Percentiles rank a stretch among this genome's conserved stretches.
Conservation (phyloP, 352 stramenopile species). For the Plasmopara muralis region DNA sequence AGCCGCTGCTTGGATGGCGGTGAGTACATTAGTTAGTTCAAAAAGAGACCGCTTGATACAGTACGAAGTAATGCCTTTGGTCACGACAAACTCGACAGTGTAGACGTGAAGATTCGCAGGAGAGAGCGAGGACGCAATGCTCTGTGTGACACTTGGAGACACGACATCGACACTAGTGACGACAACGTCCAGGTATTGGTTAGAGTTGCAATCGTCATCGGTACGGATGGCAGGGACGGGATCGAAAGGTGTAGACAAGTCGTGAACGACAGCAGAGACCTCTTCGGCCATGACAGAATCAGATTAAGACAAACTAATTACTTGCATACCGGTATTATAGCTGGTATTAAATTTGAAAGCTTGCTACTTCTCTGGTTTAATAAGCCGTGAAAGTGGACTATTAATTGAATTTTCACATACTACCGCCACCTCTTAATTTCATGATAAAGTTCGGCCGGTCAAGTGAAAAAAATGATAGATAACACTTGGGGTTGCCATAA, state of each 20-base stretch:
- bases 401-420: no score
- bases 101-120: slow-evolving; percentile 30
- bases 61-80: slow-evolving; percentile 41
- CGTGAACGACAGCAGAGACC: slow-evolving; percentile 1
- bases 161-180: slow-evolving; percentile 54
- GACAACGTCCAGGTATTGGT: slow-evolving; percentile 49
- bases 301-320: not conserved
- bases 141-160: slow-evolving; percentile 27
- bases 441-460: no score
- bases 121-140: slow-evolving; percentile 33
- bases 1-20: slow-evolving; percentile 14
- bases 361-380: no score
- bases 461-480: no score
- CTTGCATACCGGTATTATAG: no score
- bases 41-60: slow-evolving; percentile 41
- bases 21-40: slow-evolving; percentile 36
- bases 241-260: not conserved
- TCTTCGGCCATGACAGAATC: slow-evolving; percentile 1
- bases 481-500: no score
- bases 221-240: not conserved
- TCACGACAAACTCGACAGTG: slow-evolving; percentile 60
- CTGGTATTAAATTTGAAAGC: no score
- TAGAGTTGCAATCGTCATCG: not conserved
- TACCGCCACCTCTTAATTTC: no score
- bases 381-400: no score